These are phyloP conservation scores for Neofusicoccum sp. DNA, from an alignment of 2,329 filamentous ascomycete species.

Conservation along the genomic window DNA sequence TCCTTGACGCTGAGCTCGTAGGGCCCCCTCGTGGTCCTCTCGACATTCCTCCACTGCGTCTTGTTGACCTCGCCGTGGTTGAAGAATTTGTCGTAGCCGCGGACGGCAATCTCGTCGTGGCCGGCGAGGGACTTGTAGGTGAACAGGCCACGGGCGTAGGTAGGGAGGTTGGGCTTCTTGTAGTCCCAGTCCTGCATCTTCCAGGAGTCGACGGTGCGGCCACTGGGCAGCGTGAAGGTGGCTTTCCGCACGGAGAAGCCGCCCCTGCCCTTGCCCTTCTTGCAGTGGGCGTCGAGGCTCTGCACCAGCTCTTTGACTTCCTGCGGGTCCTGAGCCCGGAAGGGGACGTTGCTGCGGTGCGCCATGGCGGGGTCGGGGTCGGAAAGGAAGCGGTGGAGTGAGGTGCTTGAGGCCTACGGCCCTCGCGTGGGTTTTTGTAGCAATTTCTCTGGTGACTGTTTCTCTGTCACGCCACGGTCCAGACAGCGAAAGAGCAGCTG, in stretches of 20 bases:
- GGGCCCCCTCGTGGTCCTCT: conserved; percentile 74
- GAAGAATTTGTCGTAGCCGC: conserved; percentile 99
- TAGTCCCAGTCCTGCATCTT: conserved; percentile 95
- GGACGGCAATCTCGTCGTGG: conserved; percentile 75
- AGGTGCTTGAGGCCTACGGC: not conserved
- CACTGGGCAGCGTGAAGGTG: conserved; percentile 70
- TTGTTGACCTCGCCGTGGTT: conserved; percentile 81
- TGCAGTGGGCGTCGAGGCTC: conserved; percentile 62
- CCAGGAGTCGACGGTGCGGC: conserved; percentile 83
- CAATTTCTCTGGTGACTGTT: conserved; percentile 4
- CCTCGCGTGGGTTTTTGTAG: not conserved
- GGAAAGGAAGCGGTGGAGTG: not conserved
- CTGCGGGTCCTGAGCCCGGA: conserved; percentile 68
- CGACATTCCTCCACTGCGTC: conserved; percentile 82
- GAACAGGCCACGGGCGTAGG: conserved; percentile 91
- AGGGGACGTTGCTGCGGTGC: conserved; percentile 58
- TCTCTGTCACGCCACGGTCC: not conserved
- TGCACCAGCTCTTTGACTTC: conserved; percentile 68
- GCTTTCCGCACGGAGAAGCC: conserved; percentile 77
- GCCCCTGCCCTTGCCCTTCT: conserved; percentile 51
- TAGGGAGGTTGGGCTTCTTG: conserved; percentile 82
- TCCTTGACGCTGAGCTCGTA: conserved; percentile 98
- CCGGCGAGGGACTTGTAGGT: conserved; percentile 71
- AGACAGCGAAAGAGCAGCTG: not conserved
- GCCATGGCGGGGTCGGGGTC: conserved; percentile 49